A percentile compares a stretch with the other conserved stretches of the same genome.
Evolutionary conservation across 768 basidiomycete species (phyloP).

Genomic region (Psilocybe azurescens): DNA sequence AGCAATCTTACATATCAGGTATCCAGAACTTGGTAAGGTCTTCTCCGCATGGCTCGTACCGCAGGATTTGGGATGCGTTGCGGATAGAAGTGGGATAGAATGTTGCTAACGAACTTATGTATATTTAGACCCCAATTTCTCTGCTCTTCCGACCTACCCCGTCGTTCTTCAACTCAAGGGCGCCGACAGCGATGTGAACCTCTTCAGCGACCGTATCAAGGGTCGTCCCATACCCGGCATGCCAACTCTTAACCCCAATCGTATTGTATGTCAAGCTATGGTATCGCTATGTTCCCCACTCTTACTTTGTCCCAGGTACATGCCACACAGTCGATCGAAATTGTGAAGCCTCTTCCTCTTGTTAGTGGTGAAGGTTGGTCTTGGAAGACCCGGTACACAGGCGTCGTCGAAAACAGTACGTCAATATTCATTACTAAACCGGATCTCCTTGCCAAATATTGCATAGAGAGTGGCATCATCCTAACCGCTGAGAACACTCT

Average conservation of each 20-base stretch:
- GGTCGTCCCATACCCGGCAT: slow-evolving; percentile 61
- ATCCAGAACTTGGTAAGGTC: slow-evolving; percentile 57
- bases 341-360: slow-evolving; percentile 76
- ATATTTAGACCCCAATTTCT: slow-evolving; percentile 50
- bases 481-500: slow-evolving; percentile 67
- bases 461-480: slow-evolving; percentile 75
- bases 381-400: slow-evolving; percentile 66
- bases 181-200: slow-evolving; percentile 65
- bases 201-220: slow-evolving; percentile 63
- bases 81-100: not conserved
- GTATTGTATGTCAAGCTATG: slow-evolving; percentile 54
- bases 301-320: slow-evolving; percentile 58
- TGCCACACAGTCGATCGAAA: slow-evolving; percentile 79
- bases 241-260: slow-evolving; percentile 72
- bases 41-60: not conserved
- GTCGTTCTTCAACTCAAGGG: slow-evolving; percentile 81
- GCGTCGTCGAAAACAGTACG: slow-evolving; percentile 84
- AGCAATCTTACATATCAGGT: not conserved
- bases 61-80: not conserved
- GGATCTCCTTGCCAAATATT: slow-evolving; percentile 2
- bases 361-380: slow-evolving; percentile 85
- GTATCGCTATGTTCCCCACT: not conserved
- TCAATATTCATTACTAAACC: slow-evolving; percentile 5
- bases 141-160: slow-evolving; percentile 85
- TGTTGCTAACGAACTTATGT: not conserved